Conservation (phyloP, 208 protist species). For the Acanthamoeba culbertsoni region DNA sequence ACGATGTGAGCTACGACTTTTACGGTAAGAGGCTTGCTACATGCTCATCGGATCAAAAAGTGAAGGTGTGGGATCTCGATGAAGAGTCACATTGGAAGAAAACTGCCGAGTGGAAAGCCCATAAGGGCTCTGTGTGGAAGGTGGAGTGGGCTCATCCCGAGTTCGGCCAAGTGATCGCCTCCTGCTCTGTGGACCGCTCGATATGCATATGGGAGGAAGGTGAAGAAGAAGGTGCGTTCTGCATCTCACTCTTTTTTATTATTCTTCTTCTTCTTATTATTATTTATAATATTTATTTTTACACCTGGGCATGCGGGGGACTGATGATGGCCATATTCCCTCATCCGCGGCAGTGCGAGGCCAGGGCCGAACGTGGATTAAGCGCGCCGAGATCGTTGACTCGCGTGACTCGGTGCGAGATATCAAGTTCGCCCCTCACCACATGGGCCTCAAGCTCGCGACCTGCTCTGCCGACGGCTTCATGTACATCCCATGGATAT, state of each 20-base stretch:
- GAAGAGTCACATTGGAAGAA: slow-evolving; percentile 52
- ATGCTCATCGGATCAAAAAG: slow-evolving; percentile 83
- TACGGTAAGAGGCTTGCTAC: slow-evolving; percentile 86
- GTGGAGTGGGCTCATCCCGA: slow-evolving; percentile 90
- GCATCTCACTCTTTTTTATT: background rate
- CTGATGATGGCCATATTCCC: too few relatives aligned
- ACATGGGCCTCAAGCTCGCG: slow-evolving; percentile 82
- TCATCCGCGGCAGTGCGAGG: slow-evolving; percentile 42
- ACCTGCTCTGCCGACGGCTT: slow-evolving; percentile 73
- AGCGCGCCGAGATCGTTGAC: slow-evolving; percentile 79
- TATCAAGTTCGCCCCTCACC: slow-evolving; percentile 86
- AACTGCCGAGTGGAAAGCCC: slow-evolving; percentile 79
- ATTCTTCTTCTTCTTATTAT: too few relatives aligned
- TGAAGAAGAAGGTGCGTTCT: background rate
- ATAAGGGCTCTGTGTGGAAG: slow-evolving; percentile 85
- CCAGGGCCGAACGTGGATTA: slow-evolving; percentile 68
- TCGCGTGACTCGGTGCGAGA: slow-evolving; percentile 79
- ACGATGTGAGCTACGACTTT: slow-evolving; percentile 85
- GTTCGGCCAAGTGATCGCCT: slow-evolving; percentile 88
- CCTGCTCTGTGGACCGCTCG: slow-evolving; percentile 85
- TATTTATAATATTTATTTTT: too few relatives aligned
- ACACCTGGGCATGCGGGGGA: too few relatives aligned
- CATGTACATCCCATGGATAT: background rate
- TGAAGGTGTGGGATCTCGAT: slow-evolving; percentile 83
- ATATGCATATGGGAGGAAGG: slow-evolving; percentile 87